phyloP scores from a whole-genome alignment of 2,329 filamentous ascomycete species.

The Taxawa tesnikishii region DNA sequence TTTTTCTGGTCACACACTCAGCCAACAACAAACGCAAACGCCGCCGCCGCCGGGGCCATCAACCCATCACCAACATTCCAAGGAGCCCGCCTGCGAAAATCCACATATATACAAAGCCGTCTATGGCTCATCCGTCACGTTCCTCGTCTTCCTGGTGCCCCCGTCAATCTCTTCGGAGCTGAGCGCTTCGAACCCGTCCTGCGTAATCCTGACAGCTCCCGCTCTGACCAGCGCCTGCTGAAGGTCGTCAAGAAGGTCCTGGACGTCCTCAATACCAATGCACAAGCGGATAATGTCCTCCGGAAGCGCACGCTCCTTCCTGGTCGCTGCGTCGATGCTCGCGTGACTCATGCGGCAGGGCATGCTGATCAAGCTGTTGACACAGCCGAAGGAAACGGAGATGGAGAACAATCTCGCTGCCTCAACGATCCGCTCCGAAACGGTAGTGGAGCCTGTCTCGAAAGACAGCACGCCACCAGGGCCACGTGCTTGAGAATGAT shows the following conservation, averaged over 20 bases:
- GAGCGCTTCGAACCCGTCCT: constrained; percentile 66
- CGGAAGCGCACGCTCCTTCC: constrained; percentile 79
- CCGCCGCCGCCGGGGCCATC: too few species aligned
- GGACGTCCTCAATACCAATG: constrained; percentile 87
- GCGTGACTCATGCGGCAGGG: constrained; percentile 99
- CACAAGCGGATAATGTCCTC: constrained; percentile 94
- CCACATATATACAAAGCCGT: too few species aligned
- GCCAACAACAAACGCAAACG: too few species aligned
- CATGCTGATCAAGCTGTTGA: constrained; percentile 98
- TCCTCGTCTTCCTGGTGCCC: constrained; percentile 17
- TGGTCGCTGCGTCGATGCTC: constrained; percentile 90
- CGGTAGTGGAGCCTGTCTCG: constrained; percentile 73
- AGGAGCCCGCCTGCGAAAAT: too few species aligned
- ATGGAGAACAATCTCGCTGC: constrained; percentile 86
- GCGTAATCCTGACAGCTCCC: constrained; percentile 75
- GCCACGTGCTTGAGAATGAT: constrained; percentile 90
- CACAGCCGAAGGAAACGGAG: constrained; percentile 93
- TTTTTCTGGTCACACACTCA: too few species aligned
- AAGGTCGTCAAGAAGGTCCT: constrained; percentile 88
- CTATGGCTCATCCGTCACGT: constrained; percentile 23
- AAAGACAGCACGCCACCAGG: constrained; percentile 92
- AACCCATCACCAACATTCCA: too few species aligned
- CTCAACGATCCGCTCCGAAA: constrained; percentile 91
- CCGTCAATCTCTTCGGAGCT: constrained; percentile 14
- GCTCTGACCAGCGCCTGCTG: constrained; percentile 86